phyloP scores from a whole-genome alignment of 305 asterid species.

The Solanum hybrid region DNA sequence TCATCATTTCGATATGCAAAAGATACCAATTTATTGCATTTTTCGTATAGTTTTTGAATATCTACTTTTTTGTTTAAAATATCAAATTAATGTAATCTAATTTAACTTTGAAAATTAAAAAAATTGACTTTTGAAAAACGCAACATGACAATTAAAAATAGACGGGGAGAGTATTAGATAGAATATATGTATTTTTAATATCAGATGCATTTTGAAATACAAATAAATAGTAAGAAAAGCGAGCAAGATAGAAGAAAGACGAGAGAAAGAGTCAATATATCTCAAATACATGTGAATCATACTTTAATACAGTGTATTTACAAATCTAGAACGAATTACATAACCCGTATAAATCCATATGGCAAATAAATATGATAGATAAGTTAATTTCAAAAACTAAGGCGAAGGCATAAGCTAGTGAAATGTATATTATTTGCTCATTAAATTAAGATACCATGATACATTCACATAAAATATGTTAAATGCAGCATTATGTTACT shows the following conservation, averaged over 20 bases:
- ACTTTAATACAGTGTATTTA: neutral
- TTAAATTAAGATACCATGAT: neutral
- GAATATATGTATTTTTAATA: neutral
- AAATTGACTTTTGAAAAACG: too few relatives aligned
- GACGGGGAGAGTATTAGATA: neutral
- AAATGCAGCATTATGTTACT: neutral
- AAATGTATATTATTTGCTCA: neutral
- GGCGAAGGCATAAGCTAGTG: neutral
- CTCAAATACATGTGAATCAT: neutral
- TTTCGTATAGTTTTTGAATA: too few relatives aligned
- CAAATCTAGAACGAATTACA: neutral
- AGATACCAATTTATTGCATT: too few relatives aligned
- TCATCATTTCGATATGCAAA: too few relatives aligned
- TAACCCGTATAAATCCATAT: neutral
- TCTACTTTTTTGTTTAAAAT: too few relatives aligned
- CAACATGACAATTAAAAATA: too few relatives aligned
- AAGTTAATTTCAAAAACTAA: neutral
- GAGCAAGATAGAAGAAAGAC: neutral
- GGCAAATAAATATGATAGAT: neutral
- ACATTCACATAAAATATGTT: neutral
- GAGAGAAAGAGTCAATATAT: too few relatives aligned
- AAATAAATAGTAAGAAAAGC: neutral
- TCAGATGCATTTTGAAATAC: neutral
- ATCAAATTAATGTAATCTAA: too few relatives aligned
- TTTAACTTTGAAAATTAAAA: too few relatives aligned